Conservation (phyloP, 176 grass and related monocot species). For the Cenchrus fungigraminus region DNA sequence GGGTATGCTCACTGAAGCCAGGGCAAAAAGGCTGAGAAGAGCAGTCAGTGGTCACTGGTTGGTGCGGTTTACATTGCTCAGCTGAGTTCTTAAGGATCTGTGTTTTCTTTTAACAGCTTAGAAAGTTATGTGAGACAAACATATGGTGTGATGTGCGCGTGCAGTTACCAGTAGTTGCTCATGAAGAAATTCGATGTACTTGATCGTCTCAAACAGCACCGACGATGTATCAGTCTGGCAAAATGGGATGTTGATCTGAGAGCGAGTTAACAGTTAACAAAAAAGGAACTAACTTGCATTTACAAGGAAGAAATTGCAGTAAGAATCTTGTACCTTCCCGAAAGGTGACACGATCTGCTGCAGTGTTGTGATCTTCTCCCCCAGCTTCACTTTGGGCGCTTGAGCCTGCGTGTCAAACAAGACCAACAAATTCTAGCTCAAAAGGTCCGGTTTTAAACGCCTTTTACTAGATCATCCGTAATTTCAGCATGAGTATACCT, state of each 20-base stretch:
- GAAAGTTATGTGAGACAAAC: conserved; percentile 6
- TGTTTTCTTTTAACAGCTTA: not conserved
- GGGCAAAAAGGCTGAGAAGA: not conserved
- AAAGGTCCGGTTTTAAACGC: not conserved
- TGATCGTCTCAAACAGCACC: conserved; percentile 78
- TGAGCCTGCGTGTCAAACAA: conserved; percentile 48
- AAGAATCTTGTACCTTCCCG: conserved; percentile 67
- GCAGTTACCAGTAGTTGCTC: conserved; percentile 72
- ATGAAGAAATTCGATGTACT: conserved; percentile 76
- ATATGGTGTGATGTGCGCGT: not conserved
- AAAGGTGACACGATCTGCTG: conserved; percentile 90
- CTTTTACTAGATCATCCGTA: not conserved
- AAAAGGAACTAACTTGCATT: not conserved
- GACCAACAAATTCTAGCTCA: not conserved
- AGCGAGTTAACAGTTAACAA: conserved; percentile 18
- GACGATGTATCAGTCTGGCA: conserved; percentile 81
- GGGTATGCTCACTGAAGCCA: conserved; percentile 16
- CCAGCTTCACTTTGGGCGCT: conserved; percentile 61
- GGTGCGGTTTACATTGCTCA: not conserved
- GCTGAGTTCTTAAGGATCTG: not conserved
- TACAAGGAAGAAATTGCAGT: not conserved
- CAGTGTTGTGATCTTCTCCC: conserved; percentile 70
- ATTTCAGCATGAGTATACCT: not conserved
- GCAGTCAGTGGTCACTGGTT: not conserved
- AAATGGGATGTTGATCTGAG: not conserved